These are phyloP conservation scores for Papiliotrema laurentii DNA, from an alignment of 1,284 basidiomycete species.

Conservation along the genomic window DNA sequence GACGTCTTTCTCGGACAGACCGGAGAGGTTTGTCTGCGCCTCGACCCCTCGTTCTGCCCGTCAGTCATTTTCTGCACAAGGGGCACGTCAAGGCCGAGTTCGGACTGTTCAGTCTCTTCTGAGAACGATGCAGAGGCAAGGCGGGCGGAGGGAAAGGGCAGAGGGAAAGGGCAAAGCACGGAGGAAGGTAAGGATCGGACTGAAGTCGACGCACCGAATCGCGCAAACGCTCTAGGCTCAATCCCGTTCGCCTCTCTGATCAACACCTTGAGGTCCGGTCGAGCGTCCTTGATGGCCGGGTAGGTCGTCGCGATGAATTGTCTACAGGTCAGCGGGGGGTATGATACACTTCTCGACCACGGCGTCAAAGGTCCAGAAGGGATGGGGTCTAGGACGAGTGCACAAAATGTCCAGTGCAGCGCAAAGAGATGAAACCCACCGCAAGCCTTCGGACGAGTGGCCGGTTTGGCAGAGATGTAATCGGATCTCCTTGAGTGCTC, in stretches of 20 bases:
- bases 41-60: slow-evolving; percentile 44
- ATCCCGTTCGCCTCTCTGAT: slow-evolving; percentile 87
- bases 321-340: slow-evolving; percentile 50
- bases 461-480: slow-evolving; percentile 80
- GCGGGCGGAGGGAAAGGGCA: not conserved
- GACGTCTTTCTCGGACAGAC: slow-evolving; percentile 44
- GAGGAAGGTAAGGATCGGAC: not conserved
- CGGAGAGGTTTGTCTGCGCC: slow-evolving; percentile 34
- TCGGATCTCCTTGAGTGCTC: slow-evolving; percentile 78
- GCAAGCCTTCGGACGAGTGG: slow-evolving; percentile 70
- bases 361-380: too few relatives aligned
- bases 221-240: slow-evolving; percentile 79
- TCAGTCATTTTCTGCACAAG: not conserved
- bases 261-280: slow-evolving; percentile 83
- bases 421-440: slow-evolving; percentile 56
- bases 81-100: too few relatives aligned
- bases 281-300: slow-evolving; percentile 74
- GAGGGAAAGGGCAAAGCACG: not conserved
- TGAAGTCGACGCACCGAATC: slow-evolving; percentile 68
- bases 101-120: too few relatives aligned
- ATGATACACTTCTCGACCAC: too few relatives aligned
- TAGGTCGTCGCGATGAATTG: slow-evolving; percentile 81
- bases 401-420: not conserved
- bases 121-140: too few relatives aligned
- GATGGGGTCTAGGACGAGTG: not conserved